A percentile compares a stretch with the other conserved stretches of the same genome.
phyloP scores from a whole-genome alignment of 495 filamentous ascomycete genomes.

The Hypoxylon lenormandii region DNA sequence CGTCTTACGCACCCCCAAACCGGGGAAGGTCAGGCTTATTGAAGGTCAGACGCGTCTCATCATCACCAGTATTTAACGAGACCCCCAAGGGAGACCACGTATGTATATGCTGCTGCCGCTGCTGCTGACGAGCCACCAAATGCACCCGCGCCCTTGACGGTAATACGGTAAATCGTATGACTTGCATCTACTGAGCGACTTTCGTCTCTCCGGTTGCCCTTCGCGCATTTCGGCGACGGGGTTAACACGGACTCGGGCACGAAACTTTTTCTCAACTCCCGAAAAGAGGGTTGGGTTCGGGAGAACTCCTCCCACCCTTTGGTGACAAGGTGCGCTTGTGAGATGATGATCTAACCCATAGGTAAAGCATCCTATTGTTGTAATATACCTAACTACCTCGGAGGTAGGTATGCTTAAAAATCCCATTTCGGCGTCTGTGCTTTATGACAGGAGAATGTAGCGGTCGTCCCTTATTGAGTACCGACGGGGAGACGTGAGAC shows the following conservation, averaged over 20 bases:
- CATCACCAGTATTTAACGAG: slow-evolving; percentile 11
- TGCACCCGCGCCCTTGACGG: slow-evolving; percentile 7
- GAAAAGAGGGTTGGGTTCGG: too few relatives aligned
- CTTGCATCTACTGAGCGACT: slow-evolving; percentile 7
- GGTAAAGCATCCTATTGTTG: too few relatives aligned
- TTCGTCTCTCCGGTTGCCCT: slow-evolving; percentile 1
- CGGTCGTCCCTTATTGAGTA: too few relatives aligned
- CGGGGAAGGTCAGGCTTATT: slow-evolving; percentile 24
- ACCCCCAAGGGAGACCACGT: slow-evolving; percentile 23
- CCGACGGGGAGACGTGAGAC: too few relatives aligned
- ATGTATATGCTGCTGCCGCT: too few relatives aligned
- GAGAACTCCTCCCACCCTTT: too few relatives aligned
- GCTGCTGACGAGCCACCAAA: slow-evolving; percentile 26
- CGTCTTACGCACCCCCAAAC: slow-evolving; percentile 30
- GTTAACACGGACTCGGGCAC: slow-evolving; percentile 10
- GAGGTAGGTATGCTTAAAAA: too few relatives aligned
- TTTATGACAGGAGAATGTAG: too few relatives aligned
- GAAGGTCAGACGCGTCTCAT: slow-evolving; percentile 19
- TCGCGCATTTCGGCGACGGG: slow-evolving; percentile 10
- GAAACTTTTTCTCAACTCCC: not conserved
- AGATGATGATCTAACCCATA: too few relatives aligned
- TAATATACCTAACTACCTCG: too few relatives aligned
- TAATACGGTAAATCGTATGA: slow-evolving; percentile 19
- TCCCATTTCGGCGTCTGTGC: too few relatives aligned
- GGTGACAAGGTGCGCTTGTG: too few relatives aligned